Percentiles rank a stretch among this genome's conserved stretches.
phyloP scores from a whole-genome alignment of 2,329 filamentous ascomycete species.

The Diaporthe ilicicola region DNA sequence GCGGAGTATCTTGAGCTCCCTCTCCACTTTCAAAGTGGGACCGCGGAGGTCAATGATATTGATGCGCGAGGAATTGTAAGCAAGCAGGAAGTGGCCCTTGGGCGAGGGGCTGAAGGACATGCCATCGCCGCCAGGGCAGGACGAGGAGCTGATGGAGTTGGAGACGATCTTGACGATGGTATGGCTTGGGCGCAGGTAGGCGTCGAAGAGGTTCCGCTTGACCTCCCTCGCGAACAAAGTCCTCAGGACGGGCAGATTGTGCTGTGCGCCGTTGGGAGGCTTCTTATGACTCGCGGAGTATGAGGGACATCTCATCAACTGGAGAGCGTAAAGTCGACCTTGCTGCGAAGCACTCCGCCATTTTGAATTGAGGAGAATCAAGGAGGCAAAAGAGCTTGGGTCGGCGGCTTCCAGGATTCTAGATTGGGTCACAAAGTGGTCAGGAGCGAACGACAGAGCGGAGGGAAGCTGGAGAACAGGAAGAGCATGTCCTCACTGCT shows the following conservation, averaged over 20 bases:
- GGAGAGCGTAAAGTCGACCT: slow-evolving; percentile 68
- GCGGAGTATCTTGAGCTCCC: slow-evolving; percentile 82
- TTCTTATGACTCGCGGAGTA: slow-evolving; percentile 59
- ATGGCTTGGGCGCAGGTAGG: slow-evolving; percentile 74
- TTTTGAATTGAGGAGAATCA: slow-evolving; percentile 70
- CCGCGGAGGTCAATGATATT: slow-evolving; percentile 77
- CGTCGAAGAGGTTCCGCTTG: slow-evolving; percentile 80
- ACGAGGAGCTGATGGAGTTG: slow-evolving; percentile 83
- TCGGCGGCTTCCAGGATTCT: slow-evolving; percentile 70
- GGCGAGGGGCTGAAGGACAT: slow-evolving; percentile 86
- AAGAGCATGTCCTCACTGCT: slow-evolving; percentile 61
- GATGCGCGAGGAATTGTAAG: slow-evolving; percentile 86
- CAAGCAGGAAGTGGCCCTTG: slow-evolving; percentile 76
- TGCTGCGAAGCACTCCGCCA: slow-evolving; percentile 72
- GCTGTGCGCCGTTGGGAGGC: slow-evolving; percentile 47
- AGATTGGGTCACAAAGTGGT: slow-evolving; percentile 21
- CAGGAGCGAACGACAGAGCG: not conserved
- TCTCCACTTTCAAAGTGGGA: slow-evolving; percentile 68
- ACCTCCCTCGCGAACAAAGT: slow-evolving; percentile 73
- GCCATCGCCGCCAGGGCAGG: slow-evolving; percentile 83
- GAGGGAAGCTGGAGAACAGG: not conserved
- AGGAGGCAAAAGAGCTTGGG: slow-evolving; percentile 71
- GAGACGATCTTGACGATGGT: slow-evolving; percentile 84
- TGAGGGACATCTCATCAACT: slow-evolving; percentile 69
- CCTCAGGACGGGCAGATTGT: slow-evolving; percentile 68